Evolutionary conservation across 306 rosid genomes (phyloP), one percentile per base, ranked within the genome.

Genomic region (Pachyrhizus erosus): DNA sequence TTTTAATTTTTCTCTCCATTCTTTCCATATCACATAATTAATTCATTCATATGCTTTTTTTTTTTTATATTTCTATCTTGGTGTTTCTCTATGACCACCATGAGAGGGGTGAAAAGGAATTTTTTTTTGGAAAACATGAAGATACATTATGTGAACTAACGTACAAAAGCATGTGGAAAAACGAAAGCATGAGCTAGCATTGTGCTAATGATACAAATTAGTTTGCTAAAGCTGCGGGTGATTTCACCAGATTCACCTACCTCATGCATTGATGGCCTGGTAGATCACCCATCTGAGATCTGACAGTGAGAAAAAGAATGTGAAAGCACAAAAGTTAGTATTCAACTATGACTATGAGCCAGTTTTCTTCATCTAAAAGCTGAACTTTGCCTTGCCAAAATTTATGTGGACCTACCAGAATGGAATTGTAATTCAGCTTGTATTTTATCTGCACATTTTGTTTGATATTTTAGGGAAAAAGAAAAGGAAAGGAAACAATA

Each of bases 201-300:
- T 57, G 33, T 58, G 27, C 3, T 3, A n/a, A 15, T 34, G 24
- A 7, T n/a, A 37, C 48, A 66, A n/a, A 66, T 34, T 37, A 37
- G 48, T 66, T 66, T 37, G 72, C 46, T 34, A 37, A 40, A 68
- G 33, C 54, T 68, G 73, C 23, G 49, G 51, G 31, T 68, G n/a
- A 68, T 69, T 69, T 69, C 68, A 12, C 10, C 39, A 61, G 8
- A 61, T 61, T 43, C 70, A 69, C 75, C 55, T 40, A 69, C 75
- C 75, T 42, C 75, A 69, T 69, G 75, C 9, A 37, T 37, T 21
- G 31, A 39, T 34, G 51, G n/a, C 17, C 2, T 18, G 54, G 18
- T 52, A 5, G 60, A 49, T 49, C 71, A 65, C 15, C 14, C 7
- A n/a, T 62, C 43, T 62, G 29, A 67, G 46, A 45, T 45, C 51